Conservation (phyloP, 345 rosid genomes). For the Boechera retrofracta region DNA sequence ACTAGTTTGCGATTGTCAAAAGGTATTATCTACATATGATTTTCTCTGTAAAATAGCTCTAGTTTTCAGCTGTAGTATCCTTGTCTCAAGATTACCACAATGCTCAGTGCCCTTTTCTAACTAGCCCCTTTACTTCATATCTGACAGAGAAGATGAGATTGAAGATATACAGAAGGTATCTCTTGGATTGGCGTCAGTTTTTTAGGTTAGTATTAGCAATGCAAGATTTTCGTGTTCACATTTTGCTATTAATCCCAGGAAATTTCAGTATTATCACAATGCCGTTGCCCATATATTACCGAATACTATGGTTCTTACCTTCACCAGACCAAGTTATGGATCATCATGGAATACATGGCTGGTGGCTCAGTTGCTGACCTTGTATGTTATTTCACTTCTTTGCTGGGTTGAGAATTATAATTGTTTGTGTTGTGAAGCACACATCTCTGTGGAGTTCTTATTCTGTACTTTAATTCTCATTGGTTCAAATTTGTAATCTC, state of each 20-base stretch:
- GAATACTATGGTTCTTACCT: slow-evolving; percentile 98
- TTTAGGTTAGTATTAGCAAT: slow-evolving; percentile 15
- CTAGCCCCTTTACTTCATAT: slow-evolving; percentile 36
- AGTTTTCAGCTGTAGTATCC: slow-evolving; percentile 17
- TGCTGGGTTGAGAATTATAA: slow-evolving; percentile 21
- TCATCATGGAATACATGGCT: slow-evolving; percentile 99
- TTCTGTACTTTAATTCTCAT: not conserved
- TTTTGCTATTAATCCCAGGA: slow-evolving; percentile 60
- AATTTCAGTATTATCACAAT: slow-evolving; percentile 94
- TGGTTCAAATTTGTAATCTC: slow-evolving; percentile 25
- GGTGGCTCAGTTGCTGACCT: slow-evolving; percentile 99
- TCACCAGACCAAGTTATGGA: slow-evolving; percentile 97
- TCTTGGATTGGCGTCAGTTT: slow-evolving; percentile 20
- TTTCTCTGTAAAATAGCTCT: slow-evolving; percentile 9
- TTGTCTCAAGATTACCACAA: slow-evolving; percentile 23
- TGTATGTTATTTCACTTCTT: slow-evolving; percentile 63
- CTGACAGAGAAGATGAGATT: slow-evolving; percentile 95
- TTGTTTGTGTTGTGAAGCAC: slow-evolving; percentile 24
- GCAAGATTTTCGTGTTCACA: slow-evolving; percentile 41
- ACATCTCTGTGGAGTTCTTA: slow-evolving; percentile 16
- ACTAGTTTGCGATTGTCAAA: not conserved
- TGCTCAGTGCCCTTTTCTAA: slow-evolving; percentile 33
- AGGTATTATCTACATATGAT: slow-evolving; percentile 5
- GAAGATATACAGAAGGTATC: slow-evolving; percentile 98
- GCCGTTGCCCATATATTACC: slow-evolving; percentile 94